Base-by-base conservation (phyloP, 345 rosid species). In the Moricandia moricandioides region DNA sequence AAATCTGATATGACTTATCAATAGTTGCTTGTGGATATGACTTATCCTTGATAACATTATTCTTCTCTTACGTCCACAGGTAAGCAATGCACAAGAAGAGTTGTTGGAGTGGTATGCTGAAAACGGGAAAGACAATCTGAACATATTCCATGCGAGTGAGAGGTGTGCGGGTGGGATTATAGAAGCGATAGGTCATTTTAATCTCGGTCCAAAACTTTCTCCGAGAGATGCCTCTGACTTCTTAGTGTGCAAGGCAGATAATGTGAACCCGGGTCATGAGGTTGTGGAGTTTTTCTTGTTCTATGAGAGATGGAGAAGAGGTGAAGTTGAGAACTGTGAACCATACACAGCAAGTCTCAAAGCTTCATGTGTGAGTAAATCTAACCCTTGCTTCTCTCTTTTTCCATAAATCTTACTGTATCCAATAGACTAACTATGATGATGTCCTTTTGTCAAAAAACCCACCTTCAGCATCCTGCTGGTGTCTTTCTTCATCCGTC, bases 91-190 rank as follows among this genome's bases (percentile, higher is more conserved):
- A 8, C 27, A 8, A 17, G 27, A 52, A 52, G 57, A 52, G 27
- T 52, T 52, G 26, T 52, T 52, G 57, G 57, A 17, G 24, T 52
- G 57, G 57, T 52, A 18, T 17, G 12, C 57, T 52, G 57, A 18
- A 52, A 52, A 17, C 2, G 57, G 27, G 26, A 52, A 52, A 8
- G 5, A 17, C 24, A 52, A 52, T 3, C 67, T 89, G 5, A 90
- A 87, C 47, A 83, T 92, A 77, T 77, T 90, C 71, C 99, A 90
- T 64, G 92, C 96, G 11, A 80, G 76, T 27, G 92, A 89, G 81
- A 85, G 90, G 77, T 95, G 98, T 83, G 98, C 98, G 7, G 84
- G 89, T 56, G 99, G 91, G 62, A 95, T 90, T 75, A 79, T 92
- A 45, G 83, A 95, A 83, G 97, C 98, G 62, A 88, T 95, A 62